Percentiles rank a stretch among this genome's conserved stretches.
phyloP scores from a whole-genome alignment of 2,329 filamentous ascomycete species.

The Sporothrix humicola region DNA sequence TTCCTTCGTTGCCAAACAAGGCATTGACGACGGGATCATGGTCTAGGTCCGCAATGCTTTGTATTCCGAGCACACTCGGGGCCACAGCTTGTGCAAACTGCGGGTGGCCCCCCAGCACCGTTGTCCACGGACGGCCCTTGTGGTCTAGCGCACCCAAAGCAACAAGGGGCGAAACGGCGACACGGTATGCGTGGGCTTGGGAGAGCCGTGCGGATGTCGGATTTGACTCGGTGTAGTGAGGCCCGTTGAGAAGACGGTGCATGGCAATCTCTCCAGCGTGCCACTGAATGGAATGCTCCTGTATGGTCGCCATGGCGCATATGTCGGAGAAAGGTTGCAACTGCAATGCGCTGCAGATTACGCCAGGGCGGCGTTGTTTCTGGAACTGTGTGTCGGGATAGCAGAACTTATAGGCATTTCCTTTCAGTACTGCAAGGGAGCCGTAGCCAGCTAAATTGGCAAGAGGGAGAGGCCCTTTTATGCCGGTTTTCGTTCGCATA shows the following conservation, averaged over 20 bases:
- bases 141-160: slow-evolving; percentile 75
- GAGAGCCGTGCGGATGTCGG: slow-evolving; percentile 70
- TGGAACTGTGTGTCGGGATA: too few relatives aligned
- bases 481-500: too few relatives aligned
- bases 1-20: slow-evolving; percentile 58
- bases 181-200: slow-evolving; percentile 63
- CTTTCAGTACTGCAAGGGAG: too few relatives aligned
- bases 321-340: too few relatives aligned
- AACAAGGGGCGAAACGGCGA: slow-evolving; percentile 68
- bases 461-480: too few relatives aligned
- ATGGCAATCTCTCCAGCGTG: slow-evolving; percentile 71
- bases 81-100: slow-evolving; percentile 71
- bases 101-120: slow-evolving; percentile 74
- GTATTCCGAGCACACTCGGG: slow-evolving; percentile 67
- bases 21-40: slow-evolving; percentile 73
- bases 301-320: slow-evolving; percentile 11
- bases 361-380: neutral
- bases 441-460: too few relatives aligned
- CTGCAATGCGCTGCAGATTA: too few relatives aligned
- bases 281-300: slow-evolving; percentile 49
- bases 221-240: slow-evolving; percentile 58
- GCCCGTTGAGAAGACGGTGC: slow-evolving; percentile 65
- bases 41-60: slow-evolving; percentile 62
- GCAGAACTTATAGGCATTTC: too few relatives aligned
- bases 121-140: slow-evolving; percentile 73